phyloP scores from a whole-genome alignment of 257 asterid species.

The Ligustrum vulgare region DNA sequence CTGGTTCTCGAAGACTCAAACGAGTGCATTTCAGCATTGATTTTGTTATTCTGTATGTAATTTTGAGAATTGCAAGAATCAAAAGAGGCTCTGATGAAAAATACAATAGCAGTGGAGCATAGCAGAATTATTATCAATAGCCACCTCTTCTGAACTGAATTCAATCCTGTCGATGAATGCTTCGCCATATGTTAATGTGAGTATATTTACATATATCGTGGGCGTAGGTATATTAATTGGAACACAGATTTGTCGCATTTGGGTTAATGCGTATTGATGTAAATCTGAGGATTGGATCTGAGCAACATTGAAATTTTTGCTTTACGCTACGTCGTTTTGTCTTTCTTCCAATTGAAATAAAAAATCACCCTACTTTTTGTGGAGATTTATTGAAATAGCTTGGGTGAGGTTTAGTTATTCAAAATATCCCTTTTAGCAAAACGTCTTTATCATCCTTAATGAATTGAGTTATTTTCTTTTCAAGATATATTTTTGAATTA shows the following conservation, averaged over 20 bases:
- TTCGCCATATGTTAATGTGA: constrained; percentile 38
- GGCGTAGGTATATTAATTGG: background rate
- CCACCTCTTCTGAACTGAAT: constrained; percentile 49
- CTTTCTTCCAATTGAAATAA: too few species aligned
- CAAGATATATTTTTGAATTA: too few species aligned
- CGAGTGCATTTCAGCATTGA: constrained; percentile 30
- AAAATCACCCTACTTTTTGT: too few species aligned
- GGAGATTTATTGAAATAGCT: too few species aligned
- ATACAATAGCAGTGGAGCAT: constrained; percentile 54
- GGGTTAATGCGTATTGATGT: background rate
- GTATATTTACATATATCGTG: background rate
- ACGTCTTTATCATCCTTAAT: too few species aligned
- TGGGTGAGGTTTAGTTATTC: too few species aligned
- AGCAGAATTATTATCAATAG: constrained; percentile 41
- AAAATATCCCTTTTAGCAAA: too few species aligned
- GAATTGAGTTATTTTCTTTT: too few species aligned
- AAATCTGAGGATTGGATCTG: background rate
- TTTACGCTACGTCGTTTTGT: background rate
- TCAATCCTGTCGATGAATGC: constrained; percentile 31
- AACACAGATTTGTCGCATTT: background rate
- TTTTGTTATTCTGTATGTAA: constrained; percentile 25
- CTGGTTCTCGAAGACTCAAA: constrained; percentile 11
- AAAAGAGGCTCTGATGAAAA: constrained; percentile 63
- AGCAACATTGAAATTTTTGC: too few species aligned
- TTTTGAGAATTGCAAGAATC: constrained; percentile 53